Evolutionary conservation across 2,329 filamentous ascomycete genomes (phyloP).

Genomic region (Colletotrichum aenigma): DNA sequence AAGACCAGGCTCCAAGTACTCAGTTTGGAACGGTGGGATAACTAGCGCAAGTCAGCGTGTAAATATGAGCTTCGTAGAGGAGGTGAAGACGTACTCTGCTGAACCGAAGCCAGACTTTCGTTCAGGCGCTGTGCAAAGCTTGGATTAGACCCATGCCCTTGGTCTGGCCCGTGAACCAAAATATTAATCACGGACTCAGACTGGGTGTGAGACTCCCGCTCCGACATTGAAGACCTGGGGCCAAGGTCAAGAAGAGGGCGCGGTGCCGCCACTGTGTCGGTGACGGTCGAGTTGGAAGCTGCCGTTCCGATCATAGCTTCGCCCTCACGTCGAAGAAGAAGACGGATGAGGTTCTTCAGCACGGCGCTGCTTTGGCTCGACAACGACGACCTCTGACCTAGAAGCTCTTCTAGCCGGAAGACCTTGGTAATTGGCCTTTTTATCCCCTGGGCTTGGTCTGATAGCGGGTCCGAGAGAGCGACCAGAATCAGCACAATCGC

Average conservation of each 20-base stretch:
- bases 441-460: not conserved
- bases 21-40: not conserved
- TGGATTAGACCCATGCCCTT: not conserved
- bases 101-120: not conserved
- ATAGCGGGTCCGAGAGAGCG: not conserved
- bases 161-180: not conserved
- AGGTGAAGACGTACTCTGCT: not conserved
- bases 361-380: not conserved
- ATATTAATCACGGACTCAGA: not conserved
- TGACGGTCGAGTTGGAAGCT: not conserved
- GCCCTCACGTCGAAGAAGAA: not conserved
- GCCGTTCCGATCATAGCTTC: not conserved
- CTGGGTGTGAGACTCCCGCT: not conserved
- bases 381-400: not conserved
- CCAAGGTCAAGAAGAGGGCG: not conserved
- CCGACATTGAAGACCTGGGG: not conserved
- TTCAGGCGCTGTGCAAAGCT: not conserved
- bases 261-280: not conserved
- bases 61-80: fast-evolving
- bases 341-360: not conserved
- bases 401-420: not conserved
- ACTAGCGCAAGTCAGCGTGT: not conserved
- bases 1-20: not conserved
- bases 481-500: not conserved
- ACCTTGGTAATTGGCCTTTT: not conserved